These are phyloP conservation scores for Tricholoma terreum DNA, from an alignment of 768 basidiomycete species.

Conservation along the genomic window DNA sequence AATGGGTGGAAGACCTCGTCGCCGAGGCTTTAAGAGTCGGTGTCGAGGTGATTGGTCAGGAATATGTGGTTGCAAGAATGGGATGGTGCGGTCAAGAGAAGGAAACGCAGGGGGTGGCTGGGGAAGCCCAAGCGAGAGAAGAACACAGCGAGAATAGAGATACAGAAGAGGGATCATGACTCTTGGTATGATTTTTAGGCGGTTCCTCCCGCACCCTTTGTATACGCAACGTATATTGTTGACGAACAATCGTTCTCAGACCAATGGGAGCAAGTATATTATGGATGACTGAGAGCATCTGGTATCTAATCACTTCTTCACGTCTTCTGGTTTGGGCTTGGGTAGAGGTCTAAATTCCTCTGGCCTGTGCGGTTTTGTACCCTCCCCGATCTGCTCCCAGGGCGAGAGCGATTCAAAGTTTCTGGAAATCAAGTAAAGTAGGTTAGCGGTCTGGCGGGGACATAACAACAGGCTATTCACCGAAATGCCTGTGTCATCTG, in stretches of 20 bases:
- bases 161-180: constrained; percentile 29
- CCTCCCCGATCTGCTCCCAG: constrained; percentile 91
- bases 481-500: constrained; percentile 98
- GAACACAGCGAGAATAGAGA: constrained; percentile 10
- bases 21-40: constrained; percentile 83
- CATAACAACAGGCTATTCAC: constrained; percentile 37
- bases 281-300: neutral
- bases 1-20: constrained; percentile 95
- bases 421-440: constrained; percentile 37
- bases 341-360: constrained; percentile 75
- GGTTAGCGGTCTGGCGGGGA: neutral
- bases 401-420: constrained; percentile 93
- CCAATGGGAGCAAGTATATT: neutral
- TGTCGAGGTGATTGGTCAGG: constrained; percentile 89
- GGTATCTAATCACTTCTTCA: constrained; percentile 56
- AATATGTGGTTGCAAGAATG: constrained; percentile 85
- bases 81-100: constrained; percentile 53
- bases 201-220: neutral
- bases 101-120: neutral
- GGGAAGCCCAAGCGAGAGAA: constrained; percentile 13
- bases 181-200: constrained; percentile 25
- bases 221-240: constrained; percentile 1
- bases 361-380: constrained; percentile 50
- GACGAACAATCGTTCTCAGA: neutral
- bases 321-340: constrained; percentile 70